Conservation (phyloP, 2,329 filamentous ascomycete genomes). For the Cladosporium sp. region DNA sequence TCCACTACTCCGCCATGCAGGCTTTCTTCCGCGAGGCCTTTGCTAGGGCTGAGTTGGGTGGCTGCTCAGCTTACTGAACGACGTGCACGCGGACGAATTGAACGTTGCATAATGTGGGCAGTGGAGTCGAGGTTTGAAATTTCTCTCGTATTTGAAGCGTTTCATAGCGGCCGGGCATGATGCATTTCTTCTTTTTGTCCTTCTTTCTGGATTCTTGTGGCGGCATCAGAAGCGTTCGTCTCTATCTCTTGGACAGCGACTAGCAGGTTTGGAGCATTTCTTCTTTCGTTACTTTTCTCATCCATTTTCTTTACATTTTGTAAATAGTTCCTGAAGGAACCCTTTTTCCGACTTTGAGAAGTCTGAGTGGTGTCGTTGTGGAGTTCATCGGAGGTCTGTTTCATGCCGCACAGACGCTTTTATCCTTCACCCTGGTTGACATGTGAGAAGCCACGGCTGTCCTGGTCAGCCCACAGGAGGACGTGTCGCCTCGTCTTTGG, state of each 20-base stretch:
- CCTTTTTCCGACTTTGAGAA: neutral
- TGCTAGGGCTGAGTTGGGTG: slow-evolving; percentile 31
- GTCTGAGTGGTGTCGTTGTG: neutral
- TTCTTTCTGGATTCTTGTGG: neutral
- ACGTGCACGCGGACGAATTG: neutral
- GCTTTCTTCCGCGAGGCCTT: slow-evolving; percentile 73
- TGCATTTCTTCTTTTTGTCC: neutral
- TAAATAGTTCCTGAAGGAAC: neutral
- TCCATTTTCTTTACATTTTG: neutral
- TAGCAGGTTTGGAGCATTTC: neutral
- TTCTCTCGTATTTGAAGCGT: neutral
- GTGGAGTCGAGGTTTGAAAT: neutral
- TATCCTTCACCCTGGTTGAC: neutral
- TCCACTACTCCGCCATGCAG: slow-evolving; percentile 96
- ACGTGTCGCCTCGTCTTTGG: neutral
- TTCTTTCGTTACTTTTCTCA: neutral
- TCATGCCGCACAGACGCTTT: neutral
- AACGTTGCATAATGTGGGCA: neutral
- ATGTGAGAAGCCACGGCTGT: neutral
- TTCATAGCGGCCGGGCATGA: neutral
- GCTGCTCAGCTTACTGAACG: slow-evolving; percentile 34
- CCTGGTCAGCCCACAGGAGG: neutral
- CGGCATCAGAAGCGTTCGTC: neutral
- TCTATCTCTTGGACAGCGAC: neutral
- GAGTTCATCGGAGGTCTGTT: neutral